phyloP scores from a whole-genome alignment of 352 stramenopile genomes.

The Thalassiosira livingstoniorum region DNA sequence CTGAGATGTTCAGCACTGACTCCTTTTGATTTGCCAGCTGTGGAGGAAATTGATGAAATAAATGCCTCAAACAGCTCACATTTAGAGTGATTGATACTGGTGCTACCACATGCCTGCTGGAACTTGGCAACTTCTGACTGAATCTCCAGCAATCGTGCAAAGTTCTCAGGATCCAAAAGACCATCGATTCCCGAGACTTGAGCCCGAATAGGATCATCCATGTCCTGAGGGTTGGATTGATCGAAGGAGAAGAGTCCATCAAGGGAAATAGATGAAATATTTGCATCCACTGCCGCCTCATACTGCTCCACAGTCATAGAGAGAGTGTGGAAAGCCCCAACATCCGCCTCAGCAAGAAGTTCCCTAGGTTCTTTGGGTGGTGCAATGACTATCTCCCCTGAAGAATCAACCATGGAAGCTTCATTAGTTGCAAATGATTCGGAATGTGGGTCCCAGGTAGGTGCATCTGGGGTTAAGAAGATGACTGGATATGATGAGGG shows the following conservation, averaged over 20 bases:
- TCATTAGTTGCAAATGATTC: not conserved
- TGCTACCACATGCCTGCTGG: not conserved
- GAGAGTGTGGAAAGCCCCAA: not conserved
- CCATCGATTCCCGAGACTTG: not conserved
- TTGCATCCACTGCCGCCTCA: not conserved
- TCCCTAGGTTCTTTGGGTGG: not conserved
- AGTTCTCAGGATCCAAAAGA: not conserved
- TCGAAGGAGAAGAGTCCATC: not conserved
- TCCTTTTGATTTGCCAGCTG: not conserved
- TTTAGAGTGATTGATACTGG: not conserved
- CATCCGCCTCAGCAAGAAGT: not conserved
- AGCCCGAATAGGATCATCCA: not conserved
- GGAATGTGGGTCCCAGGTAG: not conserved
- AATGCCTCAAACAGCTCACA: not conserved
- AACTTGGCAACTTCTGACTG: not conserved
- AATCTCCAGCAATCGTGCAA: not conserved
- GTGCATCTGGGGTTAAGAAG: not conserved
- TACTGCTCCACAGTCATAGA: not conserved
- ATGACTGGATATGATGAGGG: not conserved
- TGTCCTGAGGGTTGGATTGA: not conserved
- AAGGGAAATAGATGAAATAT: not conserved
- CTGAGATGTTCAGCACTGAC: not conserved
- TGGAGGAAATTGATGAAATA: not conserved
- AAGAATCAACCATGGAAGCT: not conserved
- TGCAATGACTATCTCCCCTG: not conserved